These are phyloP conservation scores for Eucalyptus victrix DNA, from an alignment of 345 rosid genomes.

Conservation along the genomic window DNA sequence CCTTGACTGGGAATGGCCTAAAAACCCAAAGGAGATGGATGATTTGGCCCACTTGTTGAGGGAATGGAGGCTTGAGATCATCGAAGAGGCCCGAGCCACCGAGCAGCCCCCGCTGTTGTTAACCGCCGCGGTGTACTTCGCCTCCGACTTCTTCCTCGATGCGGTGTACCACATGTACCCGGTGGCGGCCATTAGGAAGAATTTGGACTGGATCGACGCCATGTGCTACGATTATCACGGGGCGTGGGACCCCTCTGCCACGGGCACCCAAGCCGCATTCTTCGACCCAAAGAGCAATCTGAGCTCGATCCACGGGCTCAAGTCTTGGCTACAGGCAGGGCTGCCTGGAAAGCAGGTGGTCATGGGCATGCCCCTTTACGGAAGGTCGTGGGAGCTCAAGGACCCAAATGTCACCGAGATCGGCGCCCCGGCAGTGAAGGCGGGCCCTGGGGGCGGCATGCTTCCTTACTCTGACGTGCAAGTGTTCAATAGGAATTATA, in stretches of 20 bases:
- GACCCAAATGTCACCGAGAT: slow-evolving; percentile 23
- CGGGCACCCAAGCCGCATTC: slow-evolving; percentile 35
- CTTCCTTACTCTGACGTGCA: slow-evolving; percentile 1
- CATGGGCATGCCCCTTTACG: slow-evolving; percentile 48
- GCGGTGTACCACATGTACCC: slow-evolving; percentile 12
- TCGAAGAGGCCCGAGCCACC: slow-evolving; percentile 19
- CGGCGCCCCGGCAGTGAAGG: slow-evolving; percentile 16
- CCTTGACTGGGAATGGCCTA: slow-evolving; percentile 54
- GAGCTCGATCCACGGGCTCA: slow-evolving; percentile 35
- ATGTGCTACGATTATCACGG: slow-evolving; percentile 56
- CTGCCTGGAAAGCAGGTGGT: slow-evolving; percentile 11
- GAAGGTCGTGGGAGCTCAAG: slow-evolving; percentile 36
- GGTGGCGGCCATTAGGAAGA: slow-evolving; percentile 1
- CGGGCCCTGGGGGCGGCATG: slow-evolving; percentile 25
- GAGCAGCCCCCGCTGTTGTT: slow-evolving; percentile 17
- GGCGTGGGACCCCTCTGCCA: slow-evolving; percentile 14
- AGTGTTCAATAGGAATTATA: slow-evolving; percentile 13
- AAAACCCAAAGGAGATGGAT: slow-evolving; percentile 18
- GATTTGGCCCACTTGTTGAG: slow-evolving; percentile 9
- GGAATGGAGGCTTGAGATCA: slow-evolving; percentile 31
- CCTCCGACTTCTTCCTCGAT: slow-evolving; percentile 10
- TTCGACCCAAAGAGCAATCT: slow-evolving; percentile 30
- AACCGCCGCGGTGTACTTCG: slow-evolving; percentile 43
- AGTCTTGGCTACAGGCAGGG: slow-evolving; percentile 33
- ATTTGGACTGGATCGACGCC: slow-evolving; percentile 28